Evolutionary conservation across 2,329 filamentous ascomycete species (phyloP).

Genomic region (Thermothelomyces thermophilus): DNA sequence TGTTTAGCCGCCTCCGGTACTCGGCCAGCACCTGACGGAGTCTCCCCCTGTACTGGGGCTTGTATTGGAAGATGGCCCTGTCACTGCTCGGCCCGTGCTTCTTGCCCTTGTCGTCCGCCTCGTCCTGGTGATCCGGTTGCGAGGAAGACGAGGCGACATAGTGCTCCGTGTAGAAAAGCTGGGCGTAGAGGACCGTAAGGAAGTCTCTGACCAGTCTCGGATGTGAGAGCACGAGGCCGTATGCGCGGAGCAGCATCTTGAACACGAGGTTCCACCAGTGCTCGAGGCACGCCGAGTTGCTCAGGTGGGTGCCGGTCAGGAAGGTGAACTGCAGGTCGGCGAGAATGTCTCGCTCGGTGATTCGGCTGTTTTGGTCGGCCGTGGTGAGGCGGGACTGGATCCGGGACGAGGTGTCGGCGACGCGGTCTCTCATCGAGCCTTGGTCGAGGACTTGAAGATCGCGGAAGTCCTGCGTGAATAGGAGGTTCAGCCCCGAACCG

Average conservation of each 20-base stretch:
- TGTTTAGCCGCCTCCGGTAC: constrained; percentile 49
- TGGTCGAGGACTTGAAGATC: constrained; percentile 33
- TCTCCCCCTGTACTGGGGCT: constrained; percentile 27
- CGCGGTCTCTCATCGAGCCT: constrained; percentile 21
- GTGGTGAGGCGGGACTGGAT: constrained; percentile 36
- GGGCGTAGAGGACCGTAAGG: constrained; percentile 46
- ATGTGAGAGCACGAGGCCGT: constrained; percentile 36
- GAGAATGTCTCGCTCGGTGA: constrained; percentile 40
- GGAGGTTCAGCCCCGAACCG: constrained; percentile 41
- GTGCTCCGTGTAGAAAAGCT: constrained; percentile 47
- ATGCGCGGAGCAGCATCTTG: constrained; percentile 45
- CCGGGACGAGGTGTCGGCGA: constrained; percentile 43
- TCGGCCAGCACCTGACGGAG: constrained; percentile 44
- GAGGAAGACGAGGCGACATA: constrained; percentile 34
- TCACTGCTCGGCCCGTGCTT: constrained; percentile 13
- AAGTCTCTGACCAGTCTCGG: constrained; percentile 43
- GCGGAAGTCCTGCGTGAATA: constrained; percentile 41
- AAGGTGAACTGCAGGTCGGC: constrained; percentile 58
- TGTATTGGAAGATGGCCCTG: constrained; percentile 29
- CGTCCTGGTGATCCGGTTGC: not conserved
- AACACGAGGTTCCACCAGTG: constrained; percentile 55
- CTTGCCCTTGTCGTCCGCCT: not conserved
- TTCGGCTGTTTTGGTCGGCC: constrained; percentile 7
- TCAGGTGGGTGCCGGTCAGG: constrained; percentile 50
- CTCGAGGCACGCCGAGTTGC: constrained; percentile 53